A percentile compares a stretch with the other conserved stretches of the same genome.
phyloP scores from a whole-genome alignment of 2,329 filamentous ascomycete species.

The Pseudogymnoascus sp. region DNA sequence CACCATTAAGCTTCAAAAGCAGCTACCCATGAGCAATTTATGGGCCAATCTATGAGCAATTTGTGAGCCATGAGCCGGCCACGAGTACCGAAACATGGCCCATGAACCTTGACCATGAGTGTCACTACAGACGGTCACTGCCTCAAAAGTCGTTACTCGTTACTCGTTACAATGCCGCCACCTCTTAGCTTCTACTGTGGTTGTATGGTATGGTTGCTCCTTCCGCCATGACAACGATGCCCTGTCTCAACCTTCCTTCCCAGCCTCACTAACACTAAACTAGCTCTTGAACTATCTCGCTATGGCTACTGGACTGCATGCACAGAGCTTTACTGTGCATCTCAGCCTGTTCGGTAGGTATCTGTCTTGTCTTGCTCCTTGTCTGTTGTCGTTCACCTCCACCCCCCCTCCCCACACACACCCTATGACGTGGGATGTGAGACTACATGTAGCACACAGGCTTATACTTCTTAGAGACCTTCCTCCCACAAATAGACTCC shows the following conservation, averaged over 20 bases:
- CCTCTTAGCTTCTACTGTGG: background rate
- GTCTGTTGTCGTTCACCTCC: background rate
- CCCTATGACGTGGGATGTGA: background rate
- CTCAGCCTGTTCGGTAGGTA: background rate
- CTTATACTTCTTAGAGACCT: background rate
- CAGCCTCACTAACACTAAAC: background rate
- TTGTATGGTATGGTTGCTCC: background rate
- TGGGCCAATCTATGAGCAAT: background rate
- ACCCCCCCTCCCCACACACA: background rate
- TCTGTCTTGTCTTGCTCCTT: background rate
- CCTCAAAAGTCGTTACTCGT: background rate
- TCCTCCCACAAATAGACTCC: background rate
- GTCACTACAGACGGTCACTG: background rate
- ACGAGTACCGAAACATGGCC: background rate
- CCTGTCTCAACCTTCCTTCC: background rate
- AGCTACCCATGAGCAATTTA: background rate
- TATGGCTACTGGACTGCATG: background rate
- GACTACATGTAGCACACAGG: background rate
- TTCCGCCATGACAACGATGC: background rate
- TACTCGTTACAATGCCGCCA: background rate
- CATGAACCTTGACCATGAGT: slow-evolving; percentile 1
- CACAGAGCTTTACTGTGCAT: background rate
- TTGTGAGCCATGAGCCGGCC: background rate
- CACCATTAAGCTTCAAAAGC: background rate
- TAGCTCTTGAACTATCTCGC: background rate